Conservation (phyloP, 75 land plant genomes). For the Cupressus sempervirens region DNA sequence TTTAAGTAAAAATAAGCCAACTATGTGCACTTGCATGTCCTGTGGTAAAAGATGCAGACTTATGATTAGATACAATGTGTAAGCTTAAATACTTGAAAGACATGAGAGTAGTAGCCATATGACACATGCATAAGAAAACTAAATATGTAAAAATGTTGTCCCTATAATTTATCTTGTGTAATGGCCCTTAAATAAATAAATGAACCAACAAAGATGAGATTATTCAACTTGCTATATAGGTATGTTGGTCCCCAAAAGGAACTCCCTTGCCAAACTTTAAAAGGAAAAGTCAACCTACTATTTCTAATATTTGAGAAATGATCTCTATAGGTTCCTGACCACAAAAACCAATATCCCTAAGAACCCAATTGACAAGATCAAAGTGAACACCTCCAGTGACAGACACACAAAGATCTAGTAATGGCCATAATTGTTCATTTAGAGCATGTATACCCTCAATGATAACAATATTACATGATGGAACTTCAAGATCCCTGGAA, state of each 20-base stretch:
- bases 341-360: constrained; percentile 34
- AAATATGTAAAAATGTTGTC: neutral
- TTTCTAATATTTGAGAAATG: constrained; percentile 39
- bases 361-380: constrained; percentile 44
- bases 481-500: constrained; percentile 23
- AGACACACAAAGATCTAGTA: constrained; percentile 37
- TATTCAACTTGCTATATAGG: neutral
- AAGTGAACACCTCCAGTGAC: constrained; percentile 46
- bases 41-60: constrained; percentile 9
- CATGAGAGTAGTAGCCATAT: neutral
- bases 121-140: neutral
- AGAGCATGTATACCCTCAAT: constrained; percentile 41
- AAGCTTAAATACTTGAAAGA: neutral
- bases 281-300: constrained; percentile 15
- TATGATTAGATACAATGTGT: neutral
- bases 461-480: constrained; percentile 32
- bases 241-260: neutral
- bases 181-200: neutral
- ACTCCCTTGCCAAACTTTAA: neutral
- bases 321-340: constrained; percentile 38
- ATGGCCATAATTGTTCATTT: constrained; percentile 32
- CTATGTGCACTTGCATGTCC: neutral
- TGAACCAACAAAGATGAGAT: neutral
- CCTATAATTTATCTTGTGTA: neutral
- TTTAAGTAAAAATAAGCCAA: neutral